Conservation (phyloP, 805 yeast genomes). For the Ogataea paradorogensis region DNA sequence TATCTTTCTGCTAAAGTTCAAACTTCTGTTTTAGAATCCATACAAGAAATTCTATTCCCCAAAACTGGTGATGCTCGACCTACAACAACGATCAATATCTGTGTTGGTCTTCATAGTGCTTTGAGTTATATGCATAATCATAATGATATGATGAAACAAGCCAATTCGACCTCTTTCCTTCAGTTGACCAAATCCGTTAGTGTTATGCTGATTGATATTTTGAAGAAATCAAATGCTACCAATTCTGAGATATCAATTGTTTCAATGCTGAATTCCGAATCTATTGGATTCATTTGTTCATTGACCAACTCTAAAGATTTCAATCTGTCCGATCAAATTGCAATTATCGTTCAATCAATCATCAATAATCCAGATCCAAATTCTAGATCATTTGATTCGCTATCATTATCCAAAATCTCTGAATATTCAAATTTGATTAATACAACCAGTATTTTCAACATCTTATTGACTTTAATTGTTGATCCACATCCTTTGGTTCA, state of each 20-base stretch:
- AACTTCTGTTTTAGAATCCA: slow-evolving; percentile 78
- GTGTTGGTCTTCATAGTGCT: slow-evolving; percentile 61
- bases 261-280: slow-evolving; percentile 29
- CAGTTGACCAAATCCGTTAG: slow-evolving; percentile 23
- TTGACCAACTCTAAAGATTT: slow-evolving; percentile 25
- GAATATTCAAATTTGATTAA: slow-evolving; percentile 30
- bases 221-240: slow-evolving; percentile 24
- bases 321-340: slow-evolving; percentile 38
- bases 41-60: slow-evolving; percentile 53
- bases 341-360: slow-evolving; percentile 60
- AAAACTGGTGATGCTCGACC: slow-evolving; percentile 31
- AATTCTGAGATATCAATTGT: slow-evolving; percentile 21
- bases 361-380: slow-evolving; percentile 64
- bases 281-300: slow-evolving; percentile 31
- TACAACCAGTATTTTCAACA: slow-evolving; percentile 48
- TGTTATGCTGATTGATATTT: slow-evolving; percentile 27
- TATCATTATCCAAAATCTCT: slow-evolving; percentile 38
- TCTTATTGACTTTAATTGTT: slow-evolving; percentile 53
- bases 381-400: slow-evolving; percentile 56
- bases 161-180: slow-evolving; percentile 11
- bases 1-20: slow-evolving; percentile 74
- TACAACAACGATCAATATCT: slow-evolving; percentile 46
- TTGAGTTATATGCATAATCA: slow-evolving; percentile 31
- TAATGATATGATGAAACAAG: slow-evolving; percentile 7
- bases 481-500: slow-evolving; percentile 90